phyloP scores from a whole-genome alignment of 139 green algal genomes.

The Raphidocelis subcapitata region DNA sequence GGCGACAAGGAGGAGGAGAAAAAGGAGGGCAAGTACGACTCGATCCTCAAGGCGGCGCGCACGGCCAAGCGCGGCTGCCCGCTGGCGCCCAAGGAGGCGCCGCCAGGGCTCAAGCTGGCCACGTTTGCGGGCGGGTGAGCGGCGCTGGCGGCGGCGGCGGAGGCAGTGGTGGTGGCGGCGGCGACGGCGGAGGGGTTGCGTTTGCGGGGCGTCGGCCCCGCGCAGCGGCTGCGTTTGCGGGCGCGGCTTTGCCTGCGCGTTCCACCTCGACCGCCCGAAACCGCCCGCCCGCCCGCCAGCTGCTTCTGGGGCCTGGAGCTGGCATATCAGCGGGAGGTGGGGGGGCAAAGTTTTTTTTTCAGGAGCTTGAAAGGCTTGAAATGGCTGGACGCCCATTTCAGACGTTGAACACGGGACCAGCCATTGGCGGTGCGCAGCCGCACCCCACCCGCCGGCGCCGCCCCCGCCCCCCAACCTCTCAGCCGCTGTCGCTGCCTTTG shows the following conservation, averaged over 20 bases:
- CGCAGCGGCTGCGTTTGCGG: background rate
- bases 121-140: slow-evolving; percentile 52
- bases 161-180: background rate
- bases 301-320: slow-evolving; percentile 88
- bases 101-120: slow-evolving; percentile 52
- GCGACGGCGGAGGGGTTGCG: background rate
- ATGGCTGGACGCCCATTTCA: background rate
- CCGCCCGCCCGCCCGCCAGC: slow-evolving; percentile 31
- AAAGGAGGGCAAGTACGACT: slow-evolving; percentile 40
- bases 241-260: background rate
- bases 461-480: background rate
- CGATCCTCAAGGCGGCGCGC: slow-evolving; percentile 38
- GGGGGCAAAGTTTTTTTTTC: background rate
- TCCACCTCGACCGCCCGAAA: background rate
- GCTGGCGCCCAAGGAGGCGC: slow-evolving; percentile 47
- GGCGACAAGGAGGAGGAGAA: too few species aligned
- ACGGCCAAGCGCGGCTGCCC: slow-evolving; percentile 39
- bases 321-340: slow-evolving; percentile 53
- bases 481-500: background rate
- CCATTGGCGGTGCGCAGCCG: background rate
- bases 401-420: background rate
- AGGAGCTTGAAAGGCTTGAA: background rate
- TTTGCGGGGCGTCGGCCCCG: background rate
- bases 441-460: too few species aligned
- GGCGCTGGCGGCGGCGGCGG: background rate